Evolutionary conservation across 495 filamentous ascomycete species (phyloP), one percentile per base, ranked within the genome.

Genomic region (Aspergillus cavernicola): DNA sequence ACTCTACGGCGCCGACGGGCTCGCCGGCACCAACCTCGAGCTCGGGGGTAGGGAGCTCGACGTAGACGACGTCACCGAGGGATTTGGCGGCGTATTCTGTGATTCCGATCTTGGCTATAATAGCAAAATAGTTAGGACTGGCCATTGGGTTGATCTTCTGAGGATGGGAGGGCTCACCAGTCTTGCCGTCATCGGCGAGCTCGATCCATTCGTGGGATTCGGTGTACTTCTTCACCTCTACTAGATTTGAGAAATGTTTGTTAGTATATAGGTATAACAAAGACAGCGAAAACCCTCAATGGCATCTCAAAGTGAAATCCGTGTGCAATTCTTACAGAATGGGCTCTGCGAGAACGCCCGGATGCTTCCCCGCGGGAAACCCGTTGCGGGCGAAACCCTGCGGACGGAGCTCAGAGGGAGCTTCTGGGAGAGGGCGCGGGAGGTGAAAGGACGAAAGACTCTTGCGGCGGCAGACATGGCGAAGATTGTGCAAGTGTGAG

Each of bases 181-280:
- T 72, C 59, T 73, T 89, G 57, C 83, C 81, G 71, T 93, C 84
- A 24, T 79, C 82, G 43, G 82, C 82, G 28, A 96, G 74, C 71
- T 96, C 88, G 62, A 98, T 83, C 95, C 95, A 98, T 77, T 98
- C 93, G 77, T 98, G 93, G 61, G 96, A 95, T 68, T 89, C 84
- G 60, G 95, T 97, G 80, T 95, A 98, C 65, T 86, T 90, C 79
- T 93, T 92, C 60, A 85, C 75, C 58, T 72, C 65, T 52, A 63
- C 77, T 80, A 38, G 28, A 51, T 37, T 19, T 46, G 58, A n/a
- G 58, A 56, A 42, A 55, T 44, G 56, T 36, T 39, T 37, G 59
- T 70, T 57, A 72, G 61, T 56, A 51, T 58, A 49, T 45, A 50
- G 38, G 42, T 10, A 39, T 23, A 42, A 7, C 1, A 31, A 37